These are phyloP conservation scores for Nothophoma quercina DNA, from an alignment of 2,329 filamentous ascomycete genomes.

Conservation along the genomic window DNA sequence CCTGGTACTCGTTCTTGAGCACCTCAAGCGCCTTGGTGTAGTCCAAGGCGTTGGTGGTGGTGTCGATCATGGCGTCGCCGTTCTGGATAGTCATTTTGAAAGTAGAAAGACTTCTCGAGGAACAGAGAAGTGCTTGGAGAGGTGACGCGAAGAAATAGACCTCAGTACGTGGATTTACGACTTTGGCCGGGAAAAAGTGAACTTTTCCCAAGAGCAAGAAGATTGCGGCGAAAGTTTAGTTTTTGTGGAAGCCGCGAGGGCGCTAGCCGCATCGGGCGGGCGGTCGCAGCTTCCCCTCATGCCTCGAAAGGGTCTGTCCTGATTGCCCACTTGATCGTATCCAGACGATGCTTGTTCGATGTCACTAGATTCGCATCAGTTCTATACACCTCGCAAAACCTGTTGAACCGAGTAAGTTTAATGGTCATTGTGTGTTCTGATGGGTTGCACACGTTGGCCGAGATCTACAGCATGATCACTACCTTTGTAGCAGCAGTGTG, in stretches of 20 bases:
- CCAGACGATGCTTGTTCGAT: too few relatives aligned
- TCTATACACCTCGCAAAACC: too few relatives aligned
- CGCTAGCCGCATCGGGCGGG: conserved; percentile 15
- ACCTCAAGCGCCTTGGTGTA: conserved; percentile 78
- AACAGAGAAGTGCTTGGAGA: conserved; percentile 31
- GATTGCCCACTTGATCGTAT: too few relatives aligned
- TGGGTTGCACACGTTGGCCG: too few relatives aligned
- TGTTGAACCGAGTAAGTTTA: too few relatives aligned
- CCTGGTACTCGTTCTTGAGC: conserved; percentile 77
- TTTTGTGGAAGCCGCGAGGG: conserved; percentile 28
- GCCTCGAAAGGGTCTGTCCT: too few relatives aligned
- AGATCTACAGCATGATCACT: too few relatives aligned
- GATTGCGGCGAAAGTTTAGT: conserved; percentile 29
- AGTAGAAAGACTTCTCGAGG: conserved; percentile 41
- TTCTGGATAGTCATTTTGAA: conserved; percentile 75
- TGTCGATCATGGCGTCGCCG: conserved; percentile 64
- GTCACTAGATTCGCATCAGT: too few relatives aligned
- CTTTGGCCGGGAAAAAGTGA: conserved; percentile 64
- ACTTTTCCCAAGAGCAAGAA: conserved; percentile 59
- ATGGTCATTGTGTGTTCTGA: too few relatives aligned
- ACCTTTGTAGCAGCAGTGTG: not conserved
- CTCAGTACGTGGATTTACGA: conserved; percentile 38
- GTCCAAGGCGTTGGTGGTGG: conserved; percentile 69
- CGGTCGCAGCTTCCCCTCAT: conserved; percentile 4
- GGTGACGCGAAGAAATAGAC: conserved; percentile 42